Evolutionary conservation across 2,329 filamentous ascomycete species (phyloP).

Genomic region (Colletotrichum liriopes): DNA sequence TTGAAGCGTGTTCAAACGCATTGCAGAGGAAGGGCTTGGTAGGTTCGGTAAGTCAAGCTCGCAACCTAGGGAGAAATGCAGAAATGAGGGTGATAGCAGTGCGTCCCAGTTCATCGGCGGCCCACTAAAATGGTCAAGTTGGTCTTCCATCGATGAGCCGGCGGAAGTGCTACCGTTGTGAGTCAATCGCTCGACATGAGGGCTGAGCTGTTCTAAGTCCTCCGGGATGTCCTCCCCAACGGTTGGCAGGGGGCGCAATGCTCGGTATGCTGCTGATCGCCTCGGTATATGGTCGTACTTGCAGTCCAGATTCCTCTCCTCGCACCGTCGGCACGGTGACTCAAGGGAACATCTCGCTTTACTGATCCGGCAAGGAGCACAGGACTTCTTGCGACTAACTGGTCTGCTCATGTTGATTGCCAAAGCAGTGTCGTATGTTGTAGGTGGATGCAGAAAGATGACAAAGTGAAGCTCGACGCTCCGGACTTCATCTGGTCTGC

Average conservation of each 20-base stretch:
- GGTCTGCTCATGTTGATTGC: not conserved
- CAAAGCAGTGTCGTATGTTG: not conserved
- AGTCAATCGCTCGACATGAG: not conserved
- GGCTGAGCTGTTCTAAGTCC: not conserved
- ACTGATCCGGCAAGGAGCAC: conserved; percentile 46
- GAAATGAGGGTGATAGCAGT: not conserved
- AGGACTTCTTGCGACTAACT: conserved; percentile 45
- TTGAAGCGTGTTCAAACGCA: not conserved
- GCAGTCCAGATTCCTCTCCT: conserved; percentile 43
- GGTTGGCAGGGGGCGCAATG: not conserved
- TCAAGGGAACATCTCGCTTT: conserved; percentile 49
- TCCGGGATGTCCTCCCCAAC: not conserved
- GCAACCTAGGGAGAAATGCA: not conserved
- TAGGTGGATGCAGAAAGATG: no score
- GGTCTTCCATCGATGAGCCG: not conserved
- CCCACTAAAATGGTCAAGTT: not conserved
- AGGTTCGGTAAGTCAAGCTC: not conserved
- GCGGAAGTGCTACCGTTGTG: not conserved
- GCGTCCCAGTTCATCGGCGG: conserved; percentile 5
- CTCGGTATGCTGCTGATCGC: conserved; percentile 2
- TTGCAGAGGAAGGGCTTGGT: not conserved
- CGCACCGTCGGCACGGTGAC: conserved; percentile 45
- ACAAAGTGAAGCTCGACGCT: not conserved
- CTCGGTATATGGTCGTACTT: conserved; percentile 39
- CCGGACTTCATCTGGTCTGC: not conserved